Percentiles rank a stretch among this genome's conserved stretches.
Conservation (phyloP, 2,329 filamentous ascomycete genomes). For the Aspergillus ochraceoroseus region DNA sequence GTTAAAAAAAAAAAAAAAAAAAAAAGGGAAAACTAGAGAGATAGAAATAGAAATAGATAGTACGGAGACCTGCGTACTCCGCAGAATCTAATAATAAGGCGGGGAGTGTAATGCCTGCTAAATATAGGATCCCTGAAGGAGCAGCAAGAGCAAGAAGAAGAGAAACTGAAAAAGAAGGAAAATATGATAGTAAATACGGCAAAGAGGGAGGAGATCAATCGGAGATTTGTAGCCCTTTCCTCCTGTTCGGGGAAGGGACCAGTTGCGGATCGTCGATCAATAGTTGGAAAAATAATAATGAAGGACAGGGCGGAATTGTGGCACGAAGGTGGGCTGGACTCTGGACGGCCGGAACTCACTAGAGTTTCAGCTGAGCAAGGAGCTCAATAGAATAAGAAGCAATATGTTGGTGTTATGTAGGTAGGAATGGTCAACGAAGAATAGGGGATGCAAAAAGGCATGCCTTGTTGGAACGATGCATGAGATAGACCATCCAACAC, state of each 20-base stretch:
- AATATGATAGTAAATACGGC: neutral
- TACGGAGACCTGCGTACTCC: constrained; percentile 7
- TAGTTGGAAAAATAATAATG: constrained; percentile 12
- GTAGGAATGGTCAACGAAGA: too few relatives aligned
- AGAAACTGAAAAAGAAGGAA: constrained; percentile 8
- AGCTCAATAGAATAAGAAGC: too few relatives aligned
- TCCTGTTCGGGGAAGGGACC: constrained; percentile 15
- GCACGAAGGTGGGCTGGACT: too few relatives aligned
- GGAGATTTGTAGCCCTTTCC: constrained; percentile 5
- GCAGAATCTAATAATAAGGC: constrained; percentile 12
- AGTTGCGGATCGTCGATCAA: constrained; percentile 17
- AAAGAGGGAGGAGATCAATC: constrained; percentile 5
- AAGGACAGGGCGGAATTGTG: too few relatives aligned
- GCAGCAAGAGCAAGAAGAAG: neutral
- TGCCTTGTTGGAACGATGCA: too few relatives aligned
- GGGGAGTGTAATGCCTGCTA: constrained; percentile 16
- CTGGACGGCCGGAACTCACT: too few relatives aligned
- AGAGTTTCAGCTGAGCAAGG: too few relatives aligned
- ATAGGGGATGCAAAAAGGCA: too few relatives aligned
- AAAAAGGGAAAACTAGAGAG: constrained; percentile 8
- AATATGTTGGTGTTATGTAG: too few relatives aligned
- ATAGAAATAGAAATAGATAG: constrained; percentile 3
- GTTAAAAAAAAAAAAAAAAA: neutral
- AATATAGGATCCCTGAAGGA: constrained; percentile 12
- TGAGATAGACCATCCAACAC: too few relatives aligned